phyloP scores from a whole-genome alignment of 2,329 filamentous ascomycete species.

The Cladosporium austrohemisphaericum region DNA sequence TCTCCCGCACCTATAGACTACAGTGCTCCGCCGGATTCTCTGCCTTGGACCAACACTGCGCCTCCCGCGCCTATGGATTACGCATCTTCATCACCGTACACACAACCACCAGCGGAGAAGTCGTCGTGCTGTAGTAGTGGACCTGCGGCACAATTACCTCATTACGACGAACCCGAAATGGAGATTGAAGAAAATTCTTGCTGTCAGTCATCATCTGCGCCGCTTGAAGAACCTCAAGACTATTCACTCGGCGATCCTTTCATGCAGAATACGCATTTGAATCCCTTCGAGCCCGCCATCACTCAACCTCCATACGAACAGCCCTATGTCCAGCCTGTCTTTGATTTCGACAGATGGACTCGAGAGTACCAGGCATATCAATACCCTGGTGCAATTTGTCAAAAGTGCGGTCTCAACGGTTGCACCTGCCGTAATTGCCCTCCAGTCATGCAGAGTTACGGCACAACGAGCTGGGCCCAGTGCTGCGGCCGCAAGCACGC shows the following conservation, averaged over 20 bases:
- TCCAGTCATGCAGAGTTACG: constrained; percentile 30
- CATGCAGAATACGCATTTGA: constrained; percentile 33
- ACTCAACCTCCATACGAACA: constrained; percentile 8
- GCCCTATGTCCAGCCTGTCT: constrained; percentile 17
- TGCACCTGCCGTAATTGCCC: constrained; percentile 34
- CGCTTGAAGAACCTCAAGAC: constrained; percentile 8
- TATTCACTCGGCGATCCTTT: constrained; percentile 27
- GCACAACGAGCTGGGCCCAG: constrained; percentile 31
- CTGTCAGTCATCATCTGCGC: constrained; percentile 24
- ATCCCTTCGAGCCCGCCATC: constrained; percentile 2
- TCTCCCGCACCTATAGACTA: constrained; percentile 22
- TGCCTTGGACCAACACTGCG: constrained; percentile 27
- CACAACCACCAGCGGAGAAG: constrained; percentile 16
- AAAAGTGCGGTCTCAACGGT: constrained; percentile 32
- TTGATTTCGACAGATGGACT: constrained; percentile 27
- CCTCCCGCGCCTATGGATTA: constrained; percentile 24
- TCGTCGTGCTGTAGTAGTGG: constrained; percentile 5
- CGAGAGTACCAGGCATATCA: constrained; percentile 30
- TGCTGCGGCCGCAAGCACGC: constrained; percentile 34
- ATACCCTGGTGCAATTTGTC: constrained; percentile 32
- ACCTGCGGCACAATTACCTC: constrained; percentile 1
- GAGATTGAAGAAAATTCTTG: constrained; percentile 20
- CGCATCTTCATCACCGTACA: constrained; percentile 17
- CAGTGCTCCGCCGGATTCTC: constrained; percentile 20
- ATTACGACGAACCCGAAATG: constrained; percentile 10